These are phyloP conservation scores for Prunus davidiana DNA, from an alignment of 306 rosid species.

Conservation along the genomic window DNA sequence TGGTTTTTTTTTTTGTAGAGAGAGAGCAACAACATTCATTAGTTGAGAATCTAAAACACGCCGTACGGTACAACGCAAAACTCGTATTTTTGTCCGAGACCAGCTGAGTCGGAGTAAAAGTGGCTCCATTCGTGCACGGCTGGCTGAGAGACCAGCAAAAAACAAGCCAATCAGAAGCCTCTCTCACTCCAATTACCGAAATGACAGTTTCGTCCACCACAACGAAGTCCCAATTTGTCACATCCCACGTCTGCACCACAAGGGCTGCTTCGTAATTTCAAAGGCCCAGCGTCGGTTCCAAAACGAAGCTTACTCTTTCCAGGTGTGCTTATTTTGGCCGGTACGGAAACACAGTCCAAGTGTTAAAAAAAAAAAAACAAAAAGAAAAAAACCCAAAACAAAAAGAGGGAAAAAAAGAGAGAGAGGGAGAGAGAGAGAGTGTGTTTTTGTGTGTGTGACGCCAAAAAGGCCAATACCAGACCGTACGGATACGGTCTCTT, in stretches of 20 bases:
- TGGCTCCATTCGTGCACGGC: neutral
- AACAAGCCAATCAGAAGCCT: neutral
- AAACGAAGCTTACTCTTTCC: conserved; percentile 5
- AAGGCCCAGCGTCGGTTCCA: conserved; percentile 33
- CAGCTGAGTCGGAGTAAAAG: too few species aligned
- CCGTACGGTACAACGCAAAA: too few species aligned
- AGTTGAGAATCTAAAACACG: too few species aligned
- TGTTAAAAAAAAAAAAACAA: neutral
- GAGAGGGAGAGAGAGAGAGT: neutral
- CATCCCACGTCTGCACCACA: neutral
- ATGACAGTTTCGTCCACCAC: conserved; percentile 23
- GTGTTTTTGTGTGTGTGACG: conserved; percentile 7
- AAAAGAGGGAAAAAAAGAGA: neutral
- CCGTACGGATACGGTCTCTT: conserved; percentile 36
- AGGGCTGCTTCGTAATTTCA: conserved; percentile 26
- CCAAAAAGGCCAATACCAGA: conserved; percentile 31
- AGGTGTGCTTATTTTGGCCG: conserved; percentile 43
- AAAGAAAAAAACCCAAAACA: neutral
- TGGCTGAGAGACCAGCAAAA: neutral
- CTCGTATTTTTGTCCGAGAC: too few species aligned
- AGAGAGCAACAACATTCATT: too few species aligned
- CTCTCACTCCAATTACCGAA: neutral
- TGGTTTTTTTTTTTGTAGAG: too few species aligned
- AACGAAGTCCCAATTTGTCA: neutral
- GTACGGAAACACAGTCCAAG: conserved; percentile 19